Base-by-base conservation (phyloP, 192 early-diverging fungal genomes). In the Coemansia nantahalensis region DNA sequence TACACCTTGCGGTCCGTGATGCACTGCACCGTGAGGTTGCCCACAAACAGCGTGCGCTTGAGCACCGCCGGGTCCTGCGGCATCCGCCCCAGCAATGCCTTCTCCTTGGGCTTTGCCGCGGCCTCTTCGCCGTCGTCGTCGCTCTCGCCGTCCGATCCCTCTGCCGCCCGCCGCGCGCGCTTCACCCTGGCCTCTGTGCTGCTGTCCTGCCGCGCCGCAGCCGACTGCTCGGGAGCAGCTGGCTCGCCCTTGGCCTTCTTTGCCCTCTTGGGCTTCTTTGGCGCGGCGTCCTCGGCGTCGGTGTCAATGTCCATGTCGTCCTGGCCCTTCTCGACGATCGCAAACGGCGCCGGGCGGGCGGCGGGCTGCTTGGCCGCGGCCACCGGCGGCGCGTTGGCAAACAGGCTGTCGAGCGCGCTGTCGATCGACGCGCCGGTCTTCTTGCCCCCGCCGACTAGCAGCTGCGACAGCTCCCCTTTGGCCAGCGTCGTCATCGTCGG, bases 31-130 rank as follows among this genome's bases (percentile, higher is more conserved):
- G 86, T 70, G 39, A 98, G 66, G 59, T 98, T 98, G 23, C 95
- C 95, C n/a, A 98, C 81, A 78, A 97, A 98, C 15, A 88, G 58
- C n/a, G 95, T 95, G 37, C 93, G 82, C 39, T 68, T 73, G 23
- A 83, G 74, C 50, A 83, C 58, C 41, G 81, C 80, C 24, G 79
- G 67, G 35, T 84, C 83, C 30, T 79, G 51, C 16, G 50, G 56
- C 56, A 63, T 65, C 14, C 68, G 63, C 19, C 54, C 77, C 28
- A 56, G 45, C 50, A 59, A 45, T 9, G 18, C 34, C 50, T 62
- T 82, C 32, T 52, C 34, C 56, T 52, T 69, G 30, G 46, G 3
- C 43, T 53, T 34, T 19, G 50, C 55, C 19, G 43, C 23, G 15
- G 39, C 43, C 44, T 52, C 47, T 21, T 28, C 41, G 31, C 65